These are phyloP conservation scores for Penicillium roqueforti DNA, from an alignment of 495 filamentous ascomycete genomes.

Conservation along the genomic window DNA sequence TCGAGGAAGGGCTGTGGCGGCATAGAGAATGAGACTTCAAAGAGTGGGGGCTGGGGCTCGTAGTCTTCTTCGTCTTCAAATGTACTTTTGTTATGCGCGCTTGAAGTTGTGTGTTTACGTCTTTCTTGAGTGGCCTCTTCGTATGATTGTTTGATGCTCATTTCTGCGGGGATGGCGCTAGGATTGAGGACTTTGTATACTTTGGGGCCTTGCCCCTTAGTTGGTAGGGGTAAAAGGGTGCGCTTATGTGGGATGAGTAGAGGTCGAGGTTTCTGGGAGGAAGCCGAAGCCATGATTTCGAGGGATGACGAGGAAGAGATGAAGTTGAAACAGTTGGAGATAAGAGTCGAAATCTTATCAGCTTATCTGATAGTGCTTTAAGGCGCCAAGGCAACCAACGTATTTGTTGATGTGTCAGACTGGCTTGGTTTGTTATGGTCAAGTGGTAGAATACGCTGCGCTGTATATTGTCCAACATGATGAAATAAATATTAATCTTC, in stretches of 20 bases:
- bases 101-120: background rate
- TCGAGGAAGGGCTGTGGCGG: slow-evolving; percentile 27
- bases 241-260: slow-evolving; percentile 20
- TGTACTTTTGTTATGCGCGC: background rate
- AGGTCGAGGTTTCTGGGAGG: slow-evolving; percentile 4
- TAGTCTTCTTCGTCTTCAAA: background rate
- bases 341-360: background rate
- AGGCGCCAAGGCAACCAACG: background rate
- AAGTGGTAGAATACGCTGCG: too few species aligned
- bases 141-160: slow-evolving; percentile 14
- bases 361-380: background rate
- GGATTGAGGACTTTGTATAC: slow-evolving; percentile 20
- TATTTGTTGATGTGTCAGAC: too few species aligned
- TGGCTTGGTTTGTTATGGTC: too few species aligned
- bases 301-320: background rate
- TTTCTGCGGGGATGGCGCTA: slow-evolving; percentile 21
- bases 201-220: background rate
- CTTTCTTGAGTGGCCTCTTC: background rate
- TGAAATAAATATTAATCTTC: background rate
- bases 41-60: background rate
- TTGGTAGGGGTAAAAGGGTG: slow-evolving; percentile 6
- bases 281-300: background rate
- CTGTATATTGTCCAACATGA: too few species aligned
- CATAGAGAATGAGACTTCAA: slow-evolving; percentile 16
- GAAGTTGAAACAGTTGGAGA: background rate